These are phyloP conservation scores for Pisolithus marmoratus DNA, from an alignment of 768 basidiomycete species.

Conservation along the genomic window DNA sequence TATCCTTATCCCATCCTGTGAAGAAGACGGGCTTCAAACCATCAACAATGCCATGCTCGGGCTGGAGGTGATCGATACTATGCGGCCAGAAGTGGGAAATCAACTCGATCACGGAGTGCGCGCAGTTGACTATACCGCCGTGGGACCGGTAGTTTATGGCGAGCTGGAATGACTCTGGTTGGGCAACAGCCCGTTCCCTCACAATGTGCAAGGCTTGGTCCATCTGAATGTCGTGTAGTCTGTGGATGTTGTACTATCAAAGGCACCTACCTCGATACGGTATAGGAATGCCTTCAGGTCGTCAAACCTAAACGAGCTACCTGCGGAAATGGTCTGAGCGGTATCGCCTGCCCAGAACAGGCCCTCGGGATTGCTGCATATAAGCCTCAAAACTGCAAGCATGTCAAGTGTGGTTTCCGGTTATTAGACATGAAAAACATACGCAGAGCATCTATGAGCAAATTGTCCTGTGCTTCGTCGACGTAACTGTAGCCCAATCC, in stretches of 20 bases:
- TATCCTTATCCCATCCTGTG: conserved; percentile 39
- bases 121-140: conserved; percentile 66
- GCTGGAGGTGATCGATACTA: conserved; percentile 53
- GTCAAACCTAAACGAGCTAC: conserved; percentile 67
- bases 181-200: conserved; percentile 9
- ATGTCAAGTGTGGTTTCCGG: background rate
- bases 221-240: conserved; percentile 11
- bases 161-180: conserved; percentile 48
- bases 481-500: conserved; percentile 40
- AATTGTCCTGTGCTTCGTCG: conserved; percentile 70
- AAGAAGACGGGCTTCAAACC: conserved; percentile 58
- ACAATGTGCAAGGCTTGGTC: conserved; percentile 5
- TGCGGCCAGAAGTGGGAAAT: conserved; percentile 58
- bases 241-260: background rate
- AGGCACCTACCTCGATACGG: conserved; percentile 47
- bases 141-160: conserved; percentile 66
- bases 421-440: conserved; percentile 10
- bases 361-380: conserved; percentile 63
- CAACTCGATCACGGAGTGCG: conserved; percentile 55
- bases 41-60: conserved; percentile 49
- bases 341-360: conserved; percentile 80
- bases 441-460: conserved; percentile 61
- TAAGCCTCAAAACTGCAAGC: conserved; percentile 46
- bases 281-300: conserved; percentile 66
- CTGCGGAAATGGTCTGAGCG: conserved; percentile 70